phyloP scores from a whole-genome alignment of 179 eudicot genomes.

The Sideroxylon spinosum region DNA sequence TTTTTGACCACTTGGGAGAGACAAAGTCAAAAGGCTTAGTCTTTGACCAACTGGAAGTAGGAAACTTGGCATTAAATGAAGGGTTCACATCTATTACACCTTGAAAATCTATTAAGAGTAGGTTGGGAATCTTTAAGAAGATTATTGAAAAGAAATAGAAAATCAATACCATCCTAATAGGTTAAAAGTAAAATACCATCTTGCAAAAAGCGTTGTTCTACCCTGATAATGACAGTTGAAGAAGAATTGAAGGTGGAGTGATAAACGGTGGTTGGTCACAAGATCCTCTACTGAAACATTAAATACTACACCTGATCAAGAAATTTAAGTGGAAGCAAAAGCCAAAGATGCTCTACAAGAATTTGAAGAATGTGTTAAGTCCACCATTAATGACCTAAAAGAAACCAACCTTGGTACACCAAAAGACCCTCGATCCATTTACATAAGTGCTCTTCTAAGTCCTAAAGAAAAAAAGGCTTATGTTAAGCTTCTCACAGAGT shows the following conservation, averaged over 20 bases:
- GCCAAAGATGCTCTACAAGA: background rate
- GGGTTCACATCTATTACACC: background rate
- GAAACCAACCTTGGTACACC: constrained; percentile 3
- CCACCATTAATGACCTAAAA: background rate
- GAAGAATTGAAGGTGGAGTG: background rate
- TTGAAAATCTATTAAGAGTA: background rate
- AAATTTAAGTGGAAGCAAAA: background rate
- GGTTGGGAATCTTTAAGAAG: too few relatives aligned
- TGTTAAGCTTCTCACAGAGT: background rate
- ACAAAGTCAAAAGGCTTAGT: background rate
- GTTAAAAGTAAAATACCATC: background rate
- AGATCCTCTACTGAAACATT: background rate
- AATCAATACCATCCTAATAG: background rate
- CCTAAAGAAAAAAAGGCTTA: background rate
- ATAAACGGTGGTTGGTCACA: background rate
- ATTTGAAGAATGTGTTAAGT: constrained; percentile 1
- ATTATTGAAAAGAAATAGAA: background rate
- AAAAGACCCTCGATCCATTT: background rate
- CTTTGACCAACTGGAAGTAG: background rate
- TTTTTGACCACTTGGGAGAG: background rate
- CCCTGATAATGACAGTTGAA: background rate
- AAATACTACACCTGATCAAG: too few relatives aligned
- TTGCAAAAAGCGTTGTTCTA: background rate
- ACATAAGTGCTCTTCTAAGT: background rate
- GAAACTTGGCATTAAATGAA: background rate